A percentile compares a stretch with the other conserved stretches of the same genome.
Conservation (phyloP, 2,329 filamentous ascomycete genomes). For the Ceratocystis smalleyi region DNA sequence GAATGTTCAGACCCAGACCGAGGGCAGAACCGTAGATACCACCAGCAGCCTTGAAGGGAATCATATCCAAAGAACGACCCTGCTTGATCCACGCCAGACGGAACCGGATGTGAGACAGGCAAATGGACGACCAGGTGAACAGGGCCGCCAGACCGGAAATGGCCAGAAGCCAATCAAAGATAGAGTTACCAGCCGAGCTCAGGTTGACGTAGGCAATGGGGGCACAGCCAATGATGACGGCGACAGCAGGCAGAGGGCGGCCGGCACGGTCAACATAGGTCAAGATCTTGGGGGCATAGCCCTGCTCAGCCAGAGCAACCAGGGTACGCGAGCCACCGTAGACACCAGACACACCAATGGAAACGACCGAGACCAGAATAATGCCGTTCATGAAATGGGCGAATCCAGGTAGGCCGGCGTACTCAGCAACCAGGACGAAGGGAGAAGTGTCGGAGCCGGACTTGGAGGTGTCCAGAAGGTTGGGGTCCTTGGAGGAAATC, state of each 20-base stretch:
- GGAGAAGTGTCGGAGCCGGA: conserved; percentile 29
- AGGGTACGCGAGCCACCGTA: conserved; percentile 42
- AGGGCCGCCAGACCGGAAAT: conserved; percentile 47
- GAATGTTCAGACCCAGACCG: conserved; percentile 39
- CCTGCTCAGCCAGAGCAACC: conserved; percentile 39
- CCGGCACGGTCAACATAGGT: conserved; percentile 39
- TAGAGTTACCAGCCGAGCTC: conserved; percentile 30
- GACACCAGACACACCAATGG: conserved; percentile 38
- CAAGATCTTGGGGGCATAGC: conserved; percentile 39
- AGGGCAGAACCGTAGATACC: conserved; percentile 48
- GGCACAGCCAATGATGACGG: conserved; percentile 31
- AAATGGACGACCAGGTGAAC: conserved; percentile 52
- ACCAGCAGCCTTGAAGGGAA: conserved; percentile 45
- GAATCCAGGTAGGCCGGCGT: conserved; percentile 33
- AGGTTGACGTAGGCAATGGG: conserved; percentile 34
- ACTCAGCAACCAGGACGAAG: conserved; percentile 35
- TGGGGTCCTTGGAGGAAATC: conserved; percentile 28
- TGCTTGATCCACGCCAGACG: conserved; percentile 42
- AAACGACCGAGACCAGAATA: conserved; percentile 39
- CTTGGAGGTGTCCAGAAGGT: conserved; percentile 27
- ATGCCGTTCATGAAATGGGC: conserved; percentile 39
- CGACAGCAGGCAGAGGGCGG: conserved; percentile 34
- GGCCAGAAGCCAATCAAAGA: conserved; percentile 50
- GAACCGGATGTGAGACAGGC: conserved; percentile 52
- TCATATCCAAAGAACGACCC: conserved; percentile 45